Evolutionary conservation across 1,284 basidiomycete genomes (phyloP).

Genomic region (Sphaerobolus stellatus): DNA sequence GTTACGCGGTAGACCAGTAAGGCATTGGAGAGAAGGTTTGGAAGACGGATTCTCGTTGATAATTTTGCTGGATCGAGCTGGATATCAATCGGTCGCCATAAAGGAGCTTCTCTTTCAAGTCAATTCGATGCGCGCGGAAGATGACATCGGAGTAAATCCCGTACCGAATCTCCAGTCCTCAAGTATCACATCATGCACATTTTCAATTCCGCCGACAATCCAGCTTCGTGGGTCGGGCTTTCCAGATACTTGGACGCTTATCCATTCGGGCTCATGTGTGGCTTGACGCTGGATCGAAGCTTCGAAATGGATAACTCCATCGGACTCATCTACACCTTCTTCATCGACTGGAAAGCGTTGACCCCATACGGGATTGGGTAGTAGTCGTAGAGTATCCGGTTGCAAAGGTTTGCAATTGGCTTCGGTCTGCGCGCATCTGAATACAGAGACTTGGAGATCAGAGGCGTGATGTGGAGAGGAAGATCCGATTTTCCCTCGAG

Average conservation of each 20-base stretch:
- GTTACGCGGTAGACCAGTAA: constrained; percentile 63
- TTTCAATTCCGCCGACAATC: constrained; percentile 56
- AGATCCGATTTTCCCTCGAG: constrained; percentile 51
- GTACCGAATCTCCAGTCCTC: constrained; percentile 45
- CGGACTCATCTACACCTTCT: constrained; percentile 71
- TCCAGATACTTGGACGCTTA: constrained; percentile 52
- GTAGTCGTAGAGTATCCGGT: constrained; percentile 52
- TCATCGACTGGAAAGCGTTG: constrained; percentile 59
- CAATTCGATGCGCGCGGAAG: background rate
- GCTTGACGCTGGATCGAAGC: constrained; percentile 36
- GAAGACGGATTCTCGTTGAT: constrained; percentile 35
- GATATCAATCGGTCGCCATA: constrained; percentile 19
- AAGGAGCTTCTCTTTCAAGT: constrained; percentile 20
- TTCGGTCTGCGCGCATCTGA: constrained; percentile 36
- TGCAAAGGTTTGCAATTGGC: constrained; percentile 40
- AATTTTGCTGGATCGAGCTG: constrained; percentile 37
- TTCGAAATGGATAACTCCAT: constrained; percentile 65
- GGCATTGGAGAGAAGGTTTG: constrained; percentile 54
- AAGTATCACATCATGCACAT: constrained; percentile 30
- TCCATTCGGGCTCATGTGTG: constrained; percentile 29
- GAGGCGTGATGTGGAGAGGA: constrained; percentile 48
- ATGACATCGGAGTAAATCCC: constrained; percentile 22
- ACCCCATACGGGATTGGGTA: constrained; percentile 57
- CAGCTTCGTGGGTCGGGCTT: constrained; percentile 57
- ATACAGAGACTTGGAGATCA: constrained; percentile 45